Conservation (phyloP, 78 protist genomes). For the Dictyostelium capitatum region DNA sequence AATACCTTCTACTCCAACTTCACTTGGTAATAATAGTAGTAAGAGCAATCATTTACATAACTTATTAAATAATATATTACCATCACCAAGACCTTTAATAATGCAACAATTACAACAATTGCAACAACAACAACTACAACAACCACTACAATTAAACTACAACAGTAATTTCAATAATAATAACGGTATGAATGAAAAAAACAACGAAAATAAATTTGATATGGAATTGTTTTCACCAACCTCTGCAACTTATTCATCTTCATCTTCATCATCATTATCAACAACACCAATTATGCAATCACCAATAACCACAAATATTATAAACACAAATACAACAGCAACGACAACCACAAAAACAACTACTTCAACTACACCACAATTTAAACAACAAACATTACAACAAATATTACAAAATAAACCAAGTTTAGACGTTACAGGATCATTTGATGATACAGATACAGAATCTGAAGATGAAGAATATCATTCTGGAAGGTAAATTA, state of each 20-base stretch:
- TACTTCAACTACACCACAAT: not conserved
- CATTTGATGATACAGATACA: conserved; percentile 35
- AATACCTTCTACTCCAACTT: too few species aligned
- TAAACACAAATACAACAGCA: not conserved
- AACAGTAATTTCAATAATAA: not conserved
- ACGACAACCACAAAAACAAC: not conserved
- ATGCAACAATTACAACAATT: conserved; percentile 1
- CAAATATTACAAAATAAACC: not conserved
- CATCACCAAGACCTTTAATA: conserved; percentile 12
- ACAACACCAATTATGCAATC: not conserved
- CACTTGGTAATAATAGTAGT: too few species aligned
- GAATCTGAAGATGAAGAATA: conserved; percentile 41
- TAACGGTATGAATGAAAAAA: not conserved
- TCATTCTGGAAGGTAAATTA: conserved; percentile 25
- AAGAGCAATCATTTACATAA: too few species aligned
- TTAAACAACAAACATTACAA: not conserved
- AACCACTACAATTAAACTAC: not conserved
- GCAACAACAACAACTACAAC: conserved; percentile 12
- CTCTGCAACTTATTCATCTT: not conserved
- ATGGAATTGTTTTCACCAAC: not conserved
- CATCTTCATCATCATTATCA: conserved; percentile 10
- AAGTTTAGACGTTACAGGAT: not conserved
- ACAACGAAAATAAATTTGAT: not conserved
- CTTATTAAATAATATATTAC: conserved; percentile 11
- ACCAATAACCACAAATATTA: not conserved